Base-by-base conservation (phyloP, 1,284 basidiomycete genomes). In the Ceraceosorus guamensis region DNA sequence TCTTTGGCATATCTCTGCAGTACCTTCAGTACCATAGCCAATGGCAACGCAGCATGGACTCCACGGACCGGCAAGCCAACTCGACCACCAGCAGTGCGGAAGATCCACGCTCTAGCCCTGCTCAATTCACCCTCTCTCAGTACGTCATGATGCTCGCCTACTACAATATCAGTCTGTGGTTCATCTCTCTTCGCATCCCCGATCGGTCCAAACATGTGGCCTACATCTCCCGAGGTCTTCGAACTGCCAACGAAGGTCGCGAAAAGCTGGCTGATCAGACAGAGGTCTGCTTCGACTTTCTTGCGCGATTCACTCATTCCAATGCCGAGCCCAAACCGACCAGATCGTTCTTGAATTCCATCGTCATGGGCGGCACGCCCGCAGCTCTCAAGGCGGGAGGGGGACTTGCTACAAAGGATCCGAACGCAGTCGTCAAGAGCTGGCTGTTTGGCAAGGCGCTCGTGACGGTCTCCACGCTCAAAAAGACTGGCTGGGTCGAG, bases 231-330 rank as follows among this genome's bases (percentile, higher is more conserved):
- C 83, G 87, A 6, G 88, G 91, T 63, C 82, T 99, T 3, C 80
- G 93, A 11, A 81, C 92, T 46, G 91, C 91, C 10, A 92, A 93
- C 77, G 87, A 89, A 60, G 85, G 84, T 24, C 83, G 84, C 51
- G 79, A 80, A 4, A 80, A 83, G 44, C 80, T 95, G 1, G 91
- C 97, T 72, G 90, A 90, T 65, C 86, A 88, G 48, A 91, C 91
- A 0, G 90, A 97, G 76, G 92, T 97, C 24, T 95, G 91, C 75
- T 93, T 98, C 71, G 95, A 99, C 77, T 98, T 93, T 88, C 82
- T 99, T 6, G 88, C 91, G 16, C 83, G 95, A 14, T 96, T 95
- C 75, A 88, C 93, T 0, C 96, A 93, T 71, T 89, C 87, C 24
- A 92, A 88, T 66, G 91, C 91, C 11, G 91, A 96, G 71, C 89